phyloP scores from a whole-genome alignment of 2,329 filamentous ascomycete genomes.

The Neonectria magnoliae region DNA sequence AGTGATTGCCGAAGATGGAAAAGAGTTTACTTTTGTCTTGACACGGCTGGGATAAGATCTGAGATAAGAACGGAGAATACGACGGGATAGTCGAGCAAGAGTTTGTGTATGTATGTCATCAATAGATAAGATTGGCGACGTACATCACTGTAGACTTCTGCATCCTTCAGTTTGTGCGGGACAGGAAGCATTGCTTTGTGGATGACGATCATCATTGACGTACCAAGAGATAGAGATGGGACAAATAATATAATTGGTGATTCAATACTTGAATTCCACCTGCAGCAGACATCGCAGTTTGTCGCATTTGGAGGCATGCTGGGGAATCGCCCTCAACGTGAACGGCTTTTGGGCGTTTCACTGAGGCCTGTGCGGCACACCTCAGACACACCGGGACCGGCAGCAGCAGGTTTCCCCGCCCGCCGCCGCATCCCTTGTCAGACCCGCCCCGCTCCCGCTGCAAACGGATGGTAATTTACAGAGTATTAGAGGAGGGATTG shows the following conservation, averaged over 20 bases:
- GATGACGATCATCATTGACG: not conserved
- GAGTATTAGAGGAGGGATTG: too few relatives aligned
- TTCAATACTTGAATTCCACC: not conserved
- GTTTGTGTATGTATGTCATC: not conserved
- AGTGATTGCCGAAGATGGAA: constrained; percentile 13
- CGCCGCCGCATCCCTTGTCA: not conserved
- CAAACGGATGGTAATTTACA: constrained; percentile 6
- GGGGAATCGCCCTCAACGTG: not conserved
- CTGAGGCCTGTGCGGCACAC: not conserved
- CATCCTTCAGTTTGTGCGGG: not conserved
- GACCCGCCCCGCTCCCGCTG: not conserved
- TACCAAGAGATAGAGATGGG: not conserved
- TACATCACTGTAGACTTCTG: not conserved
- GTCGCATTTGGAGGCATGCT: not conserved
- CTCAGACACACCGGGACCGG: not conserved
- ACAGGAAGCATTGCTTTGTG: not conserved
- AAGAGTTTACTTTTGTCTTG: not conserved
- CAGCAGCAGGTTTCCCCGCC: constrained; percentile 18
- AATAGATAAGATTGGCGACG: constrained; percentile 8
- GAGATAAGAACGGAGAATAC: not conserved
- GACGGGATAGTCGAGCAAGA: not conserved
- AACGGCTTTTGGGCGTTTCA: not conserved
- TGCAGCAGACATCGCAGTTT: not conserved
- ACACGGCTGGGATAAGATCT: constrained; percentile 11
- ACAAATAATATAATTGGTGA: too few relatives aligned